phyloP scores from a whole-genome alignment of 495 filamentous ascomycete genomes.

The Lophium mytilinum region DNA sequence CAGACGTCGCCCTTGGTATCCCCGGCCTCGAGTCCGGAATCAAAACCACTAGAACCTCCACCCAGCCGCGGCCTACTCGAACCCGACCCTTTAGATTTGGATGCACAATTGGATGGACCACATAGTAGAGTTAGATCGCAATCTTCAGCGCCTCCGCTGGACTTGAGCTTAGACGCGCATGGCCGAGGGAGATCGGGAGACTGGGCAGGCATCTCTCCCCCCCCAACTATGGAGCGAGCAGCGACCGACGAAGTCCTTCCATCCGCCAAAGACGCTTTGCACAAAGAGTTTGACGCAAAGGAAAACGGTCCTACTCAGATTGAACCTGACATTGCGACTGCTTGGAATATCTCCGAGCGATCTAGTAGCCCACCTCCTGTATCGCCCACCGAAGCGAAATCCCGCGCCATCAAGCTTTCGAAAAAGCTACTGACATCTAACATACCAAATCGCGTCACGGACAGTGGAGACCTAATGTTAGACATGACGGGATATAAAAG shows the following conservation, averaged over 20 bases:
- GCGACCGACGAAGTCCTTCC: conserved; percentile 22
- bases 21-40: conserved; percentile 69
- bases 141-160: conserved; percentile 12
- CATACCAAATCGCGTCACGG: conserved; percentile 84
- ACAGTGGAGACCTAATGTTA: conserved; percentile 92
- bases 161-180: conserved; percentile 38
- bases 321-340: conserved; percentile 16
- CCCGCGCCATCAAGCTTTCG: conserved; percentile 76
- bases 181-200: conserved; percentile 21
- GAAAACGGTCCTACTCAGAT: conserved; percentile 11
- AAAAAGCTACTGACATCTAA: conserved; percentile 82
- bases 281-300: conserved; percentile 7
- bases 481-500: conserved; percentile 97
- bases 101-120: conserved; percentile 25
- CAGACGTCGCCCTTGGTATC: conserved; percentile 93
- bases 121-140: conserved; percentile 15
- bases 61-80: conserved; percentile 58
- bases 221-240: conserved; percentile 11
- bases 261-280: conserved; percentile 9
- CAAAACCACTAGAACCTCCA: conserved; percentile 46
- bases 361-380: conserved; percentile 72
- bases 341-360: conserved; percentile 32
- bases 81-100: conserved; percentile 75
- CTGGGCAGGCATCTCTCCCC: conserved; percentile 16
- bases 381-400: conserved; percentile 66